Evolutionary conservation across 2,329 filamentous ascomycete species (phyloP).

Genomic region (Tolypocladium guangdongense): DNA sequence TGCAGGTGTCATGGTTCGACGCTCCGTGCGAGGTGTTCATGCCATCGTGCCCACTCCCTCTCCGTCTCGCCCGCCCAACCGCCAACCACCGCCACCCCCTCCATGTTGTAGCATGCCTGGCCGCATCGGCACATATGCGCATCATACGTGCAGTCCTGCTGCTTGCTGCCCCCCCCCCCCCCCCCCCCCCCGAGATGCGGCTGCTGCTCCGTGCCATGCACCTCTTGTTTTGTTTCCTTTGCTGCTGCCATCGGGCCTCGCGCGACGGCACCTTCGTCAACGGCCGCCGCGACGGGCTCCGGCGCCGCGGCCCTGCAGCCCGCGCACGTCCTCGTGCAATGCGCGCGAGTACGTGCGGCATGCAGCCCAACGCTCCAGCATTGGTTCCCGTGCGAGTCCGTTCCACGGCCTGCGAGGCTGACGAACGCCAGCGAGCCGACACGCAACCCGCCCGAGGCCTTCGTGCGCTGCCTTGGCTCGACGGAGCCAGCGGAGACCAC

Average conservation of each 20-base stretch:
- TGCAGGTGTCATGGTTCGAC: not conserved
- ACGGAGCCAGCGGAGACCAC: not conserved
- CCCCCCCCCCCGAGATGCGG: not conserved
- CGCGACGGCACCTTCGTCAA: no score
- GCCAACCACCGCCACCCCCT: not conserved
- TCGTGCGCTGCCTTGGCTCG: not conserved
- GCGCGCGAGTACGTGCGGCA: not conserved
- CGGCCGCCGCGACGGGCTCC: not conserved
- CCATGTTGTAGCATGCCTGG: not conserved
- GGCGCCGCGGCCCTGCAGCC: not conserved
- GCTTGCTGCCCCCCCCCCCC: not conserved
- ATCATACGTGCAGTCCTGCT: slow-evolving; percentile 22
- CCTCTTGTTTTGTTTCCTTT: not conserved
- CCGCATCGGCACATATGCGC: slow-evolving; percentile 19
- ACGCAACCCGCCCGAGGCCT: no score
- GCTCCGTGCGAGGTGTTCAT: not conserved
- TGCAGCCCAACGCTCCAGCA: not conserved
- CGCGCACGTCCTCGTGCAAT: no score
- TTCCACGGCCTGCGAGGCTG: not conserved
- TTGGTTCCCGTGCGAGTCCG: not conserved
- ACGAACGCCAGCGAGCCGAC: not conserved
- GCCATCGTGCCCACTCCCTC: not conserved
- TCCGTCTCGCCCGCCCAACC: not conserved
- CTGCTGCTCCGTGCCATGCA: not conserved
- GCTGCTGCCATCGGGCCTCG: not conserved